phyloP scores from a whole-genome alignment of 371 early-diverging fungal species.

The Mucor mucedo region DNA sequence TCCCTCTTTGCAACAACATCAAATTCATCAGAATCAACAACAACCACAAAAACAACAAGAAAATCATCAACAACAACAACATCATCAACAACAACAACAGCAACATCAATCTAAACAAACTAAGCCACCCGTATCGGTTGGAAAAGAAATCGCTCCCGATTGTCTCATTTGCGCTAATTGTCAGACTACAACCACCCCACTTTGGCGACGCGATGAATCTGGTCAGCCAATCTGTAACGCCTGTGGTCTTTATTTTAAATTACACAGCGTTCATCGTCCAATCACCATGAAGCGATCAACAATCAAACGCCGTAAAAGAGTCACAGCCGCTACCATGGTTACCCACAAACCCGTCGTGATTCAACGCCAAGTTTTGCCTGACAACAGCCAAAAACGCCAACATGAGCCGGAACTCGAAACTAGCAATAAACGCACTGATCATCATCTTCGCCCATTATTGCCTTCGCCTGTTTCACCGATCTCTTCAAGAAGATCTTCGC shows the following conservation, averaged over 20 bases:
- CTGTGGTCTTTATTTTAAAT: constrained; percentile 80
- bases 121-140: too few relatives aligned
- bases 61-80: neutral
- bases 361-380: constrained; percentile 14
- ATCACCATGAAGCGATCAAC: constrained; percentile 59
- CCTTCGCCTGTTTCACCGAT: constrained; percentile 19
- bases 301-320: constrained; percentile 61
- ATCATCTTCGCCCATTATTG: constrained; percentile 36
- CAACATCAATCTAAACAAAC: neutral
- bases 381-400: constrained; percentile 9
- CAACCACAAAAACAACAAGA: neutral
- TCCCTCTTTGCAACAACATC: neutral
- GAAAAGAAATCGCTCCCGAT: neutral
- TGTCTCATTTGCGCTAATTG: constrained; percentile 73
- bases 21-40: neutral
- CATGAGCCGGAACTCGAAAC: constrained; percentile 7
- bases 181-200: constrained; percentile 75
- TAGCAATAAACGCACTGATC: constrained; percentile 31
- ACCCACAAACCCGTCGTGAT: constrained; percentile 26
- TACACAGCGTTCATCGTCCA: constrained; percentile 69
- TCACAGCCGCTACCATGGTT: constrained; percentile 33
- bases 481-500: constrained; percentile 7
- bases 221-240: constrained; percentile 81
- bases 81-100: neutral
- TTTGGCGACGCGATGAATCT: constrained; percentile 79